A percentile compares a stretch with the other conserved stretches of the same genome.
phyloP scores from a whole-genome alignment of 2,329 filamentous ascomycete species.

The Phaeosphaeria sp. region DNA sequence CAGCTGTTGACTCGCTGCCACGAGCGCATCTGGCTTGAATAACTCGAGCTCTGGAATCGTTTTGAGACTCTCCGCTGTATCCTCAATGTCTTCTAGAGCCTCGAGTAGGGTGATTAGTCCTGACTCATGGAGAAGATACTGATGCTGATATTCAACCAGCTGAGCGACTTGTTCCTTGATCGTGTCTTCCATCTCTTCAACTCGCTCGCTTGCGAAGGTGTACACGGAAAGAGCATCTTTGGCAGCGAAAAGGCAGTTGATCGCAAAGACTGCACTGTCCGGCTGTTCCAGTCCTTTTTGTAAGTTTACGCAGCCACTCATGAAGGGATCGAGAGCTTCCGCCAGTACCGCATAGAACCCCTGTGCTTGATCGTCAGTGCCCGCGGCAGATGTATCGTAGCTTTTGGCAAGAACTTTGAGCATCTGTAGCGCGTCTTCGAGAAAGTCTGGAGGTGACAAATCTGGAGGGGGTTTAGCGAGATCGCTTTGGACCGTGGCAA shows the following conservation, averaged over 20 bases:
- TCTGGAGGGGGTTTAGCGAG: slow-evolving; percentile 74
- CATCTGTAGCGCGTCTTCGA: slow-evolving; percentile 79
- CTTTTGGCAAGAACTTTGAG: slow-evolving; percentile 81
- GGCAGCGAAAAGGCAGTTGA: slow-evolving; percentile 73
- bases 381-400: slow-evolving; percentile 79
- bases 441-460: slow-evolving; percentile 78
- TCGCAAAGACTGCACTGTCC: slow-evolving; percentile 70
- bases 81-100: slow-evolving; percentile 57
- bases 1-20: slow-evolving; percentile 73
- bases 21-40: slow-evolving; percentile 68
- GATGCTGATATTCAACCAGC: slow-evolving; percentile 72
- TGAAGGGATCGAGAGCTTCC: slow-evolving; percentile 85
- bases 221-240: slow-evolving; percentile 63
- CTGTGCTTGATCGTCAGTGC: slow-evolving; percentile 61
- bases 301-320: slow-evolving; percentile 75
- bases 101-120: slow-evolving; percentile 71
- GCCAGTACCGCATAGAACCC: slow-evolving; percentile 77
- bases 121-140: slow-evolving; percentile 76
- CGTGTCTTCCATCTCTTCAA: slow-evolving; percentile 62
- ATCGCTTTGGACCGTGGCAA: slow-evolving; percentile 75
- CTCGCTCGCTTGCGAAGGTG: slow-evolving; percentile 67
- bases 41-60: slow-evolving; percentile 61
- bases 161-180: slow-evolving; percentile 63
- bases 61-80: slow-evolving; percentile 58
- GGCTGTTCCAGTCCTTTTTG: slow-evolving; percentile 66